Base-by-base conservation (phyloP, 2,329 filamentous ascomycete species). In the Zymoseptoria brevis region DNA sequence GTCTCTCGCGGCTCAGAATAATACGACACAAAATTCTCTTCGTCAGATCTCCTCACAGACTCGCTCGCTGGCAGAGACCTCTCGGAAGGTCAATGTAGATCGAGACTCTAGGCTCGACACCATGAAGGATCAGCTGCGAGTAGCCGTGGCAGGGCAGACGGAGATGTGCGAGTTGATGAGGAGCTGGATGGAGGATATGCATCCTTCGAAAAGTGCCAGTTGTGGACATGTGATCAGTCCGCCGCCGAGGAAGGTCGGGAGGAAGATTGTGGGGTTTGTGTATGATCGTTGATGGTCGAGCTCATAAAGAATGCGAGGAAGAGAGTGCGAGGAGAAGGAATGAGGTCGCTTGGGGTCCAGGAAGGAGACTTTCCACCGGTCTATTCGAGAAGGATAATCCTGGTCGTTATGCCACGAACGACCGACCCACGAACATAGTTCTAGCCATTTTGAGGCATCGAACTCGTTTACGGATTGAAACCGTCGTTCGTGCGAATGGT, bases 191-290 rank as follows among this genome's bases (percentile, higher is more conserved):
- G 57, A 60, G 56, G 65, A 62, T 48, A 62, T 70, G 29, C 62
- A 57, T 35, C 60, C 62, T 45, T 60, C 63, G 54, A 59, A 64
- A 9, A 64, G 62, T 53, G 61, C 54, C 1, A 51, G 41, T 7
- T 70, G 67, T 56, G 65, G 65, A 29, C 69, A 71, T 60, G 63
- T 70, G 45, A 68, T 71, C 52, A 61, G 68, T 8, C 68, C 69
- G 48, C 69, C 68, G 48, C 69, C 68, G 56, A 64, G 69, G 53
- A 71, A 71, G 59, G 62, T 69, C 3, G 67, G 68, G 8, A 64
- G 64, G 53, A 70, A 68, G 59, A 60, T 71, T 49, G 67, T 69
- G 19, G 68, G 68, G 8, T 70, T 68, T 55, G 69, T 71, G 5
- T 71, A 71, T 62, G 69, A 71, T 64, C 19, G 22, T 51, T 51